A percentile compares a stretch with the other conserved stretches of the same genome.
Evolutionary conservation across 2,329 filamentous ascomycete species (phyloP).

Genomic region (Ustulina deusta): DNA sequence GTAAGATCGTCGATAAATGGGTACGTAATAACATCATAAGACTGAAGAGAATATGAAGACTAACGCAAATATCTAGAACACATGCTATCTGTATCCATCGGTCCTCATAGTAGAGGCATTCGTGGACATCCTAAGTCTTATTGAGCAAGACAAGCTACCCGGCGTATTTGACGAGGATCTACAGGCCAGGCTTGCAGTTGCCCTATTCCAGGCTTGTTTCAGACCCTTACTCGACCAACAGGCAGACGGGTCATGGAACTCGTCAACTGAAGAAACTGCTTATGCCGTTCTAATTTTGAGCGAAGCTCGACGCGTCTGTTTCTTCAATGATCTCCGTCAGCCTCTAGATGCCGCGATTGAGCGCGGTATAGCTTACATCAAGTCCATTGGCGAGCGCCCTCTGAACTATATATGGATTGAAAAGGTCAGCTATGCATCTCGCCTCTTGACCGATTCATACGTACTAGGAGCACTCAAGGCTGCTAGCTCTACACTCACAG

Average conservation of each 20-base stretch:
- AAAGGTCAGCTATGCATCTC: conserved; percentile 44
- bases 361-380: conserved; percentile 34
- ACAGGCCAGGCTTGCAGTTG: conserved; percentile 34
- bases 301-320: conserved; percentile 38
- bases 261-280: conserved; percentile 40
- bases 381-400: conserved; percentile 33
- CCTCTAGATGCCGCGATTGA: conserved; percentile 36
- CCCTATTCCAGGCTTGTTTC: conserved; percentile 41
- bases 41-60: neutral
- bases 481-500: conserved; percentile 15
- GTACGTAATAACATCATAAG: conserved; percentile 35
- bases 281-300: conserved; percentile 40
- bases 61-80: conserved; percentile 35
- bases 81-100: conserved; percentile 39
- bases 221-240: conserved; percentile 37
- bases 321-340: conserved; percentile 39
- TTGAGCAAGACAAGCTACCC: conserved; percentile 38
- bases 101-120: conserved; percentile 42
- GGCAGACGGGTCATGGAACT: conserved; percentile 40
- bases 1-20: conserved; percentile 48
- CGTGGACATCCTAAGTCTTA: conserved; percentile 36
- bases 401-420: conserved; percentile 44
- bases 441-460: conserved; percentile 41
- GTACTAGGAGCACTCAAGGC: conserved; percentile 39
- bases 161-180: conserved; percentile 39